phyloP scores from a whole-genome alignment of 2,329 filamentous ascomycete genomes.

The Akanthomyces uredinophilus region DNA sequence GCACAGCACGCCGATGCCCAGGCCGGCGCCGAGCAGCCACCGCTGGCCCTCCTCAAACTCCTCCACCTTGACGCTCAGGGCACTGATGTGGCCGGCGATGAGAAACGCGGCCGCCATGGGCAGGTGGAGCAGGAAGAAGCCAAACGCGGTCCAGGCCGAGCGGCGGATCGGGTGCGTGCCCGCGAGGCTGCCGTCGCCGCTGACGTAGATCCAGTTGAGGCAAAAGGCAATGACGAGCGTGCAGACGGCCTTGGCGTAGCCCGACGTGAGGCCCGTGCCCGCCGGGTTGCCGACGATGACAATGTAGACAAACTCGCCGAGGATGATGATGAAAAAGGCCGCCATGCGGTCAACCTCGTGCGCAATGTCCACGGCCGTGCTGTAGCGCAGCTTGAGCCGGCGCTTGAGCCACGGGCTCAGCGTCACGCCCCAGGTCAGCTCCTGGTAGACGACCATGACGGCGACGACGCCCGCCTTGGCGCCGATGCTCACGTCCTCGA shows the following conservation, averaged over 20 bases:
- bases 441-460: constrained; percentile 37
- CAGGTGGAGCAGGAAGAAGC: constrained; percentile 40
- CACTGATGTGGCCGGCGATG: constrained; percentile 43
- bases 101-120: constrained; percentile 40
- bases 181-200: constrained; percentile 40
- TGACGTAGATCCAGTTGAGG: constrained; percentile 46
- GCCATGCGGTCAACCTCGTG: constrained; percentile 47
- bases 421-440: constrained; percentile 39
- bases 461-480: constrained; percentile 39
- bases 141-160: constrained; percentile 39
- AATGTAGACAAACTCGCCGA: constrained; percentile 45
- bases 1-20: constrained; percentile 41
- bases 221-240: constrained; percentile 45
- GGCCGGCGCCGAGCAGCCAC: constrained; percentile 43
- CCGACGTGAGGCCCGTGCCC: constrained; percentile 38
- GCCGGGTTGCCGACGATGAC: constrained; percentile 44
- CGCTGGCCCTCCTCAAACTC: constrained; percentile 37
- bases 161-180: constrained; percentile 41
- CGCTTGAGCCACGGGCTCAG: constrained; percentile 40
- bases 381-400: constrained; percentile 37
- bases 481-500: constrained; percentile 34
- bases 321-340: constrained; percentile 48
- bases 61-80: constrained; percentile 33
- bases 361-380: constrained; percentile 43
- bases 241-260: constrained; percentile 41